phyloP scores from a whole-genome alignment of 306 rosid species.

The Quercus cerris region DNA sequence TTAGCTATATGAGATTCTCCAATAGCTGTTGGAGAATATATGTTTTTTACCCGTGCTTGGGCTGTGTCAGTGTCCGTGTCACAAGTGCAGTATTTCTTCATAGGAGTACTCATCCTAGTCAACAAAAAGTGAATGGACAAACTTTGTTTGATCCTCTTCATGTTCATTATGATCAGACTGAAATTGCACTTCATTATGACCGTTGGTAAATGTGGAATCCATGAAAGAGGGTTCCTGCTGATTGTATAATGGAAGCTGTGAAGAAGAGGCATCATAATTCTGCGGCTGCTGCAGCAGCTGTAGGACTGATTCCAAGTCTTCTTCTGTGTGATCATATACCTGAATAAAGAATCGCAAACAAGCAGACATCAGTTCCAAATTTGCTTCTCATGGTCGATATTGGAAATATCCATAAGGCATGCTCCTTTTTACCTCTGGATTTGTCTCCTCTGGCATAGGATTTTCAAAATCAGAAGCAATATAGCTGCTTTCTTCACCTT shows the following conservation, averaged over 20 bases:
- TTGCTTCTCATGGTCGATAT: neutral
- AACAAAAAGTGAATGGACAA: slow-evolving; percentile 1
- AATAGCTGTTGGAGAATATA: neutral
- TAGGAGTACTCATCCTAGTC: neutral
- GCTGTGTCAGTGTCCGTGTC: slow-evolving; percentile 35
- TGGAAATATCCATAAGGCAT: neutral
- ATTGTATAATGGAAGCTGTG: neutral
- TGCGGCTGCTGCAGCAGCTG: neutral
- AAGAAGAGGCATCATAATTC: neutral
- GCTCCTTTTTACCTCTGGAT: slow-evolving; percentile 30
- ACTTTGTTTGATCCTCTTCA: slow-evolving; percentile 5
- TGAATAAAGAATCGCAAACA: slow-evolving; percentile 8
- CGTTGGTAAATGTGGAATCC: neutral
- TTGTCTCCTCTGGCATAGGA: neutral
- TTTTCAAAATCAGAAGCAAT: slow-evolving; percentile 15
- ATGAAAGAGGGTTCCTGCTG: neutral
- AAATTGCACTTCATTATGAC: neutral
- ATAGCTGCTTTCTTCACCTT: slow-evolving; percentile 29
- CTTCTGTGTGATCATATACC: neutral
- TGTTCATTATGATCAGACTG: neutral
- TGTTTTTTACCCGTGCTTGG: slow-evolving; percentile 45
- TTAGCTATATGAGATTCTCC: neutral
- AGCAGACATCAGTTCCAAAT: slow-evolving; percentile 7
- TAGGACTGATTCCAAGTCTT: neutral
- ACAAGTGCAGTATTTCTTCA: slow-evolving; percentile 18